phyloP scores from a whole-genome alignment of 257 asterid genomes.

The Nicotiana noctiflora region DNA sequence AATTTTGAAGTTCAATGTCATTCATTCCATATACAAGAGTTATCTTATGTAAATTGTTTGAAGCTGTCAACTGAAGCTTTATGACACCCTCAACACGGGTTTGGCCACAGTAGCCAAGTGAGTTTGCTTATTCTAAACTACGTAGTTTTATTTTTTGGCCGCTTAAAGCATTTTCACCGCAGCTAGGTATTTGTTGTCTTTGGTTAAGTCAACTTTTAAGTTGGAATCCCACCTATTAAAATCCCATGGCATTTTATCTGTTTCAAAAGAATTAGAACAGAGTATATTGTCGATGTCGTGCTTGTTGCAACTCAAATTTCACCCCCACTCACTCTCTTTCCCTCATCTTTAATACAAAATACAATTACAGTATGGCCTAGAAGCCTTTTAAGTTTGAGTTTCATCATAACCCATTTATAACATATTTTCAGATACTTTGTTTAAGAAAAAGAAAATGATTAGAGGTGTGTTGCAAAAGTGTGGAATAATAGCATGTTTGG shows the following conservation, averaged over 20 bases:
- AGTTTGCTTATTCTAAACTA: neutral
- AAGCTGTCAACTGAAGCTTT: neutral
- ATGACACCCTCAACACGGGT: neutral
- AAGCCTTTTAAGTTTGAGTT: neutral
- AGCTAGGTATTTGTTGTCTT: too few species aligned
- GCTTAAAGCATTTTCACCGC: too few species aligned
- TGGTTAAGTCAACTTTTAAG: too few species aligned
- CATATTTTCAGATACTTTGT: neutral
- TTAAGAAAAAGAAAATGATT: neutral
- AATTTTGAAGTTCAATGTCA: slow-evolving; percentile 19
- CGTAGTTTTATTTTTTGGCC: too few species aligned
- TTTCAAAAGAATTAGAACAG: too few species aligned
- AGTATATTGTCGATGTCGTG: neutral
- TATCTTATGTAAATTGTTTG: neutral
- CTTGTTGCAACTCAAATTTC: neutral
- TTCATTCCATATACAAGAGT: neutral
- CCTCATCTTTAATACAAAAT: too few species aligned
- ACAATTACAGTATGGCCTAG: neutral
- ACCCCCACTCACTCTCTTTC: neutral
- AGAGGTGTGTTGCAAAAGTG: neutral
- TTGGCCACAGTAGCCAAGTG: neutral
- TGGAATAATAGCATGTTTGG: too few species aligned
- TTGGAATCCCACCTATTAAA: too few species aligned
- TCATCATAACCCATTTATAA: neutral
- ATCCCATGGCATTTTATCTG: too few species aligned